These are phyloP conservation scores for Cornus suecica DNA, from an alignment of 148 eudicot genomes.

Conservation along the genomic window DNA sequence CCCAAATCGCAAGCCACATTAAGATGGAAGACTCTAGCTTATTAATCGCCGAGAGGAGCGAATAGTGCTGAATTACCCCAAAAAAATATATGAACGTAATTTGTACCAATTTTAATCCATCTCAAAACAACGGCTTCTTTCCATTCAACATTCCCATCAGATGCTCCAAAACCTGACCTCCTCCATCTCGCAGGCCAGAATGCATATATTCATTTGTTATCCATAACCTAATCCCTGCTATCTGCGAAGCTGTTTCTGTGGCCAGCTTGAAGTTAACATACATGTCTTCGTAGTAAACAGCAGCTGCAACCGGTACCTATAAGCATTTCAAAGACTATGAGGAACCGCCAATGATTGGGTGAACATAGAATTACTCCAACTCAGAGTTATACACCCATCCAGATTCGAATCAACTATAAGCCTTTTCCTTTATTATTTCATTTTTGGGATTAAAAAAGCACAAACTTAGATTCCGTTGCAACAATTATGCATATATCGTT, in stretches of 20 bases:
- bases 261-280: conserved; percentile 85
- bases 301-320: conserved; percentile 96
- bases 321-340: conserved; percentile 2
- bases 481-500: neutral
- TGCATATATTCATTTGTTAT: conserved; percentile 95
- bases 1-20: too few relatives aligned
- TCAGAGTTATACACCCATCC: neutral
- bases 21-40: too few relatives aligned
- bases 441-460: neutral
- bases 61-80: neutral
- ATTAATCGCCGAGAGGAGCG: neutral
- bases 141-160: conserved; percentile 78
- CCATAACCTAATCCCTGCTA: conserved; percentile 77
- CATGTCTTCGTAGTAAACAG: conserved; percentile 90
- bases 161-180: conserved; percentile 61
- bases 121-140: conserved; percentile 79
- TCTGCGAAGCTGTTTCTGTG: conserved; percentile 68
- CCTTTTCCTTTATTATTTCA: neutral
- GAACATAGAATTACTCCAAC: neutral
- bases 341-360: neutral
- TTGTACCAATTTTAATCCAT: neutral
- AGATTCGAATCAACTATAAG: neutral
- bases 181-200: conserved; percentile 80
- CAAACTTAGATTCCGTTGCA: neutral
- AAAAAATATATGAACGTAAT: neutral